Conservation (phyloP, 2,329 filamentous ascomycete genomes). For the Chrysoporthe puriensis region DNA sequence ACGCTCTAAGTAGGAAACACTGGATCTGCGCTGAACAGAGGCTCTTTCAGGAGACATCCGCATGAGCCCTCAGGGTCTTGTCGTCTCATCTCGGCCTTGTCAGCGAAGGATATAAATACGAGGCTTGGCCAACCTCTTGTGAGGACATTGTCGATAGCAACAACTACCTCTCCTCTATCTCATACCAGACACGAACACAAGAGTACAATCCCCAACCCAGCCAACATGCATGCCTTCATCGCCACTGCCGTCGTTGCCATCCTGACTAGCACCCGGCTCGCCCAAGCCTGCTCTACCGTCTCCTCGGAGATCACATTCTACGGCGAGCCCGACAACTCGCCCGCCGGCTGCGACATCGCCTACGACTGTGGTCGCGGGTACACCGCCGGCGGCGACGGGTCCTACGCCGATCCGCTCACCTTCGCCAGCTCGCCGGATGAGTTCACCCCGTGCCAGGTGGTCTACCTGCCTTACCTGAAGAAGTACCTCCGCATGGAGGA, state of each 20-base stretch:
- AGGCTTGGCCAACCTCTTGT: neutral
- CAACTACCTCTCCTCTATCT: neutral
- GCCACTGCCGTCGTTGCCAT: neutral
- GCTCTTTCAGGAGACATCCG: neutral
- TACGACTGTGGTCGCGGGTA: constrained; percentile 41
- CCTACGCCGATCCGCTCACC: constrained; percentile 46
- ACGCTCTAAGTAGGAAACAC: neutral
- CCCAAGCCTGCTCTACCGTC: constrained; percentile 32
- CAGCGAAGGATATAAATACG: neutral
- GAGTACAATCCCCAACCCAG: neutral
- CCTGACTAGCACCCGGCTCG: neutral
- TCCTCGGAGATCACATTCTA: constrained; percentile 44
- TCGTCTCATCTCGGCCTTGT: neutral
- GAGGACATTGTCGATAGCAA: neutral
- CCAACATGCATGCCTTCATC: neutral
- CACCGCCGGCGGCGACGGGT: constrained; percentile 46
- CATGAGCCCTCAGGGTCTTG: neutral
- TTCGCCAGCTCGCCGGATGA: constrained; percentile 46
- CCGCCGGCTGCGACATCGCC: constrained; percentile 40
- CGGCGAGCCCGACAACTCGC: constrained; percentile 45
- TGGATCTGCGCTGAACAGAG: neutral
- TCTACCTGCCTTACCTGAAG: constrained; percentile 48
- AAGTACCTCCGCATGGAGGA: constrained; percentile 46
- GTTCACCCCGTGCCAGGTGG: constrained; percentile 47
- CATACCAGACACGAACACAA: neutral